Base-by-base conservation (phyloP, 495 filamentous ascomycete genomes). In the Hypoxylon fragiforme region DNA sequence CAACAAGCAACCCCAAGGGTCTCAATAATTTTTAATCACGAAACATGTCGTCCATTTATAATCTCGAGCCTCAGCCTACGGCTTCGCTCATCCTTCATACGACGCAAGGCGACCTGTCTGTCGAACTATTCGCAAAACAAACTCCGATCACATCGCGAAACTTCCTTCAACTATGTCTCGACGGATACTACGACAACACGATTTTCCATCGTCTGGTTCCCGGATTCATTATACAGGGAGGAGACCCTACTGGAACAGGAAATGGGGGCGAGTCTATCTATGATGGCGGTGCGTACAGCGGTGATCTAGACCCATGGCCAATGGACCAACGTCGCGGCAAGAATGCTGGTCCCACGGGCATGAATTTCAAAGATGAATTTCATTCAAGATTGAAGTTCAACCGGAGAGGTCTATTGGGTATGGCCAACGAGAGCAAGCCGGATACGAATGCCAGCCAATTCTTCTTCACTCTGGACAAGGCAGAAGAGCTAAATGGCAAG, bases 71-170 rank as follows among this genome's bases (percentile, higher is more conserved):
- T 11, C 87, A 90, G 57, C 85, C 89, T 42, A 96, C 91, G 50
- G 94, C 89, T 22, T 95, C 92, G 59, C 89, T 88, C 38, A 82
- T 96, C 58, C 79, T 98, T 35, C 82, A 91, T 68, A 98, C 94
- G 3, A 95, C 90, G 18, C 75, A 86, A 40, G 94, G 94, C 70
- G 90, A 95, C 52, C 78, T 98, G 57, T 80, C 86, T 22, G 81
- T 98, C 77, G 86, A 95, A 58, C 85, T 98, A 43, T 98, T 95
- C 78, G 91, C 90, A 14, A 91, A 89, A 51, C 92, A 99, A 70
- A 88, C 89, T 0, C 94, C 94, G 22, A 81, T 95, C 50, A 88
- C 94, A 1, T 89, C 83, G 61, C 90, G 92, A 49, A 96, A 96
- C 73, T 99, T 99, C 76, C 85, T 99, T 14, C 94, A 99, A 70